Conservation (phyloP, 23 red algal genomes). For the Agarophyton chilense region DNA sequence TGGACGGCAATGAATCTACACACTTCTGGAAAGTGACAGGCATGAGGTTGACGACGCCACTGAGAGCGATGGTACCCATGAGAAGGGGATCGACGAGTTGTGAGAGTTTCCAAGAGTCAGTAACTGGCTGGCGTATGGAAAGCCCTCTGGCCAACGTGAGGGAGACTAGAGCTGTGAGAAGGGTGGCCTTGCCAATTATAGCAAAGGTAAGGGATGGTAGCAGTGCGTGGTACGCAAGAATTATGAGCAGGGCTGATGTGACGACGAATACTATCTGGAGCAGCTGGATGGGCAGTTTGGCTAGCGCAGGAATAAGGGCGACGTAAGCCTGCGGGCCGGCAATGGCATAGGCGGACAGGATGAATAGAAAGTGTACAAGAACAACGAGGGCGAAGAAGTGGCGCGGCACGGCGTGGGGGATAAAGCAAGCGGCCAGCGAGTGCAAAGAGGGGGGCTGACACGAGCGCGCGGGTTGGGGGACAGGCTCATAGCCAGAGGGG, state of each 20-base stretch:
- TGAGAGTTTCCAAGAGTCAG: constrained; percentile 29
- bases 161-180: constrained; percentile 62
- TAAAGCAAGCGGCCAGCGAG: constrained; percentile 27
- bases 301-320: constrained; percentile 53
- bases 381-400: constrained; percentile 57
- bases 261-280: constrained; percentile 36
- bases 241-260: constrained; percentile 18
- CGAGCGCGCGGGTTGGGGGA: neutral
- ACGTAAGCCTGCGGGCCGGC: constrained; percentile 84
- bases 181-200: constrained; percentile 63
- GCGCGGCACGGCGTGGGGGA: constrained; percentile 12
- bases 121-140: constrained; percentile 13
- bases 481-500: neutral
- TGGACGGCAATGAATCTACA: constrained; percentile 1
- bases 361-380: constrained; percentile 76
- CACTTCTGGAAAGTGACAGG: constrained; percentile 78
- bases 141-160: constrained; percentile 43
- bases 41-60: constrained; percentile 89
- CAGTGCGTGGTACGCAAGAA: neutral
- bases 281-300: neutral
- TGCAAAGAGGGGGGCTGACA: constrained; percentile 37
- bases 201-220: constrained; percentile 67
- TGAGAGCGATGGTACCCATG: constrained; percentile 89
- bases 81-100: constrained; percentile 74
- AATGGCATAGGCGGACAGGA: constrained; percentile 77